phyloP scores from a whole-genome alignment of 2,329 filamentous ascomycete genomes.

The Ustilaginoidea virens region DNA sequence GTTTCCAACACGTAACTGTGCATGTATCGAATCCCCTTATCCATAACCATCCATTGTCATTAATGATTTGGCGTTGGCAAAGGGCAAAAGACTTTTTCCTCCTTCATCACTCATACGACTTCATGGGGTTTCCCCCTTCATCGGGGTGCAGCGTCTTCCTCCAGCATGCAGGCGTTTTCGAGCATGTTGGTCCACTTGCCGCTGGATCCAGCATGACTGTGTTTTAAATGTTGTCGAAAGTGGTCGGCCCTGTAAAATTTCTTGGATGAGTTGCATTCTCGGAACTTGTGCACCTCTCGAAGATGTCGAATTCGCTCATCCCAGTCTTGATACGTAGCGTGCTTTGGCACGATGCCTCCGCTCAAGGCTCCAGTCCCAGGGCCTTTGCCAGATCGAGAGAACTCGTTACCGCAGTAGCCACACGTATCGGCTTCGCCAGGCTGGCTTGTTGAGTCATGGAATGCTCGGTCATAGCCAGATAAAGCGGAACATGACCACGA shows the following conservation, averaged over 20 bases:
- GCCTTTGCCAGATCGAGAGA: slow-evolving; percentile 36
- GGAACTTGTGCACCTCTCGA: slow-evolving; percentile 85
- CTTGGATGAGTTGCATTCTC: slow-evolving; percentile 95
- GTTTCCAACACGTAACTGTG: too few species aligned
- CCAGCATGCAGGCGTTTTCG: slow-evolving; percentile 92
- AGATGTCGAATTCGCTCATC: slow-evolving; percentile 74
- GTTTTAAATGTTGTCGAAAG: slow-evolving; percentile 95
- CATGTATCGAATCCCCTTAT: too few species aligned
- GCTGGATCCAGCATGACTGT: slow-evolving; percentile 88
- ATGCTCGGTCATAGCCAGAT: slow-evolving; percentile 61
- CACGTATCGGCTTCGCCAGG: slow-evolving; percentile 64
- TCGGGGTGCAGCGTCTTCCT: slow-evolving; percentile 42
- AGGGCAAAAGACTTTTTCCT: too few species aligned
- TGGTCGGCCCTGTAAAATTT: slow-evolving; percentile 97
- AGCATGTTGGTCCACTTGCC: slow-evolving; percentile 99
- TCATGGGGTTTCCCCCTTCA: slow-evolving; percentile 10
- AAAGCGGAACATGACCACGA: slow-evolving; percentile 96
- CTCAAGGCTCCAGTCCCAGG: slow-evolving; percentile 16
- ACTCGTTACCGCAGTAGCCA: slow-evolving; percentile 92
- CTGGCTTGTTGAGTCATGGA: slow-evolving; percentile 61
- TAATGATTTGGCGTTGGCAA: too few species aligned
- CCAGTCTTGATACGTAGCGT: slow-evolving; percentile 71
- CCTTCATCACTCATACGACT: too few species aligned
- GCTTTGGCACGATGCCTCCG: slow-evolving; percentile 21
- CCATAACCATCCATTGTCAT: too few species aligned